Base-by-base conservation (phyloP, 169 alveolate species). In the Plasmodium vivax region DNA sequence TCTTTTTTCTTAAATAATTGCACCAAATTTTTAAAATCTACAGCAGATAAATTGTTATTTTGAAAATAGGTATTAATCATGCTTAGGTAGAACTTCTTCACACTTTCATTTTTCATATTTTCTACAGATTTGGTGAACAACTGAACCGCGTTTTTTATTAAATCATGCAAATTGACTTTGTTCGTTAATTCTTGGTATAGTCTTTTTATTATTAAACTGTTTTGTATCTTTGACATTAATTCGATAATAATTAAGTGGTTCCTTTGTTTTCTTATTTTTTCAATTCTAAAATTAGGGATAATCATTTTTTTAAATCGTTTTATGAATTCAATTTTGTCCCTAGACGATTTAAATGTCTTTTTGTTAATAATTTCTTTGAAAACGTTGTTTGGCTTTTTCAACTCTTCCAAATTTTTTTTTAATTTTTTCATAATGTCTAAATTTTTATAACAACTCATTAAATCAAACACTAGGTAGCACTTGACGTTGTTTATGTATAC, bases 201-300 rank as follows among this genome's bases (percentile, higher is more conserved):
- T 47, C 93, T 84, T 84, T 84, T 84, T 43, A 84, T 84, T 72
- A 84, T 84, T 84, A 84, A 84, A 19, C 93, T 72, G 58, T 84
- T 84, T 84, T 84, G 93, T 84, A 84, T 38, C 84, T 84, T 84
- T 45, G 93, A 84, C 93, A 84, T 84, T 72, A 84, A 73, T 58
- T 84, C 93, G n/a, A 84, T 71, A 56, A 84, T 84, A 84, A 84
- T 73, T 84, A 84, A 74, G 47, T 84, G 93, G 54, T 84, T 84
- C 36, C 93, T 84, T 36, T 84, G 93, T 34, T 84, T 84, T 73
- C 93, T 84, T 56, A 84, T 84, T 45, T 84, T 84, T 84, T 84
- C 93, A 72, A 84, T 41, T 84, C 93, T 72, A 84, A 84, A 84
- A 74, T 45, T 84, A 72, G 93, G 93, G 73, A 84, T 84, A 72